phyloP scores from a whole-genome alignment of 495 filamentous ascomycete genomes.

The Penicillium silybi region DNA sequence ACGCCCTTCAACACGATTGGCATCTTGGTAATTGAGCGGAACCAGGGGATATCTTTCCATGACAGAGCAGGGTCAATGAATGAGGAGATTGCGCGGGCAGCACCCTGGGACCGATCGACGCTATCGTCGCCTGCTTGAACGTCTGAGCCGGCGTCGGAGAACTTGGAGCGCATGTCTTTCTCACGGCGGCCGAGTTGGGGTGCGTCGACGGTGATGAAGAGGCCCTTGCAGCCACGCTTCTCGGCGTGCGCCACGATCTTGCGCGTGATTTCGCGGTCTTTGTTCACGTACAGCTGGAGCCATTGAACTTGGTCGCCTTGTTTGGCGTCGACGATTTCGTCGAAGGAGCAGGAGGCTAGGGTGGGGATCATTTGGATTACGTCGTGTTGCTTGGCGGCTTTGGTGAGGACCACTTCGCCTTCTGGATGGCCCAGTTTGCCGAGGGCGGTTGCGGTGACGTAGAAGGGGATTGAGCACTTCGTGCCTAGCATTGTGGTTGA shows the following conservation, averaged over 20 bases:
- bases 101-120: constrained; percentile 85
- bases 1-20: constrained; percentile 96
- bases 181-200: constrained; percentile 92
- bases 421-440: constrained; percentile 88
- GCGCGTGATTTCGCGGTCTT: constrained; percentile 86
- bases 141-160: constrained; percentile 77
- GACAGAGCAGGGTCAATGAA: constrained; percentile 91
- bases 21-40: constrained; percentile 88
- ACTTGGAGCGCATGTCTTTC: constrained; percentile 94
- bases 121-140: constrained; percentile 66
- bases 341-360: constrained; percentile 94
- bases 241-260: constrained; percentile 91
- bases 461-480: constrained; percentile 78
- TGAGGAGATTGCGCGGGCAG: constrained; percentile 83
- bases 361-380: constrained; percentile 97
- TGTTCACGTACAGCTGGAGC: constrained; percentile 98
- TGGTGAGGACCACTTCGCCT: constrained; percentile 86
- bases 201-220: constrained; percentile 98
- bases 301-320: constrained; percentile 84
- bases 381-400: constrained; percentile 76
- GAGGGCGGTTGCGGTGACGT: constrained; percentile 87
- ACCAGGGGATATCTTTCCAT: constrained; percentile 97
- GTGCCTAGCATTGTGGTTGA: constrained; percentile 88
- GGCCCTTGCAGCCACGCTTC: constrained; percentile 83
- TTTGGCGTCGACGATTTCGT: constrained; percentile 89